Evolutionary conservation across 2,329 filamentous ascomycete species (phyloP).

Genomic region (Leptographium wingfieldii): DNA sequence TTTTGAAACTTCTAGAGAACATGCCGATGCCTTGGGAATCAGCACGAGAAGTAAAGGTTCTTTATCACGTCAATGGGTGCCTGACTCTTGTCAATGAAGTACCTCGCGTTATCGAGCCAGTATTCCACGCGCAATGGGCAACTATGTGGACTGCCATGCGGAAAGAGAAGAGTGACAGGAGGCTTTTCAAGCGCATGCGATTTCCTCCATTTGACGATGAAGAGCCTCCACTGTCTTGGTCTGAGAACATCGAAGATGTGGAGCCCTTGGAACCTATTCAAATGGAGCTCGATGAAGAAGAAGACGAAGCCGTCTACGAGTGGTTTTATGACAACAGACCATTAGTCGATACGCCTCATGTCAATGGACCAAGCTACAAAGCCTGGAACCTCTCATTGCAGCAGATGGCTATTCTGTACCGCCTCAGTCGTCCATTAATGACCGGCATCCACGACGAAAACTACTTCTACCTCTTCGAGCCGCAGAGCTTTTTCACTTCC

Average conservation of each 20-base stretch:
- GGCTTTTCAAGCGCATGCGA: conserved; percentile 97
- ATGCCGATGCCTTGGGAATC: conserved; percentile 99
- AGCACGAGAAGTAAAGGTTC: conserved; percentile 86
- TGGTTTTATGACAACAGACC: conserved; percentile 97
- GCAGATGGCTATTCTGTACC: conserved; percentile 93
- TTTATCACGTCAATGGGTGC: conserved; percentile 97
- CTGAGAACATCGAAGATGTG: conserved; percentile 97
- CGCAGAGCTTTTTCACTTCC: conserved; percentile 87
- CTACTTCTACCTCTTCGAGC: conserved; percentile 95
- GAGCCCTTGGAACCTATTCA: conserved; percentile 96
- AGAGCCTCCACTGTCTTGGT: conserved; percentile 93
- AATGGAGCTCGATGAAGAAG: conserved; percentile 91
- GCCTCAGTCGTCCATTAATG: conserved; percentile 78
- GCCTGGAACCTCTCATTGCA: conserved; percentile 84
- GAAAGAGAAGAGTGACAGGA: conserved; percentile 88
- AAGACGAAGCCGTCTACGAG: conserved; percentile 82
- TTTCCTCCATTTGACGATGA: conserved; percentile 98
- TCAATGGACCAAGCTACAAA: conserved; percentile 95
- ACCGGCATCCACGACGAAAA: conserved; percentile 92
- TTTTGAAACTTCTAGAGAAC: conserved; percentile 92
- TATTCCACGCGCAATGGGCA: conserved; percentile 97
- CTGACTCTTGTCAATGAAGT: conserved; percentile 94
- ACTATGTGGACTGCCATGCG: conserved; percentile 99
- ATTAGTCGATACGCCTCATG: conserved; percentile 78
- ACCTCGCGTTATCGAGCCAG: conserved; percentile 90